Base-by-base conservation (phyloP, 345 rosid genomes). In the Rubroshorea leprosula region DNA sequence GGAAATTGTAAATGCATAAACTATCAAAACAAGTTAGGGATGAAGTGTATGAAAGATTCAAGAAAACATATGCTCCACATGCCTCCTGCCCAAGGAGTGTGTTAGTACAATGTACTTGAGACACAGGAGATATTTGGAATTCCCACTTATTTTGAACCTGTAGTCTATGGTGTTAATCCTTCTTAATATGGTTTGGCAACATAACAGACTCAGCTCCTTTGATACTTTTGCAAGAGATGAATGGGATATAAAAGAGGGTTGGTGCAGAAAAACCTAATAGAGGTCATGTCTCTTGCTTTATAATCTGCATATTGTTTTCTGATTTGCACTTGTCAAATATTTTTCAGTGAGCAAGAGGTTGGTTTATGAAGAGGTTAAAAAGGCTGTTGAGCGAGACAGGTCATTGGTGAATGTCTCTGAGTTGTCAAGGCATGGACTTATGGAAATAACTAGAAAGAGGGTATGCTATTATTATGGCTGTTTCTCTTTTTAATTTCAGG, bases 361-460 rank as follows among this genome's bases (percentile, higher is more conserved):
- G 64, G 94, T 93, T 23, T 93, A 86, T 66, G 96, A 93, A 78
- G 95, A 86, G 76, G 84, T 93, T 60, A 93, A 83, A 77, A 81
- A 76, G 71, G 91, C 94, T 65, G 96, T 93, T 54, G 95, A 81
- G 81, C 81, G 75, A 63, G 99, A 93, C 73, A 76, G 99, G 68
- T 93, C 99, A 54, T 68, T 68, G 52, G 96, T 89, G 76, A 93
- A 81, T 65, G 94, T 93, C 54, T 89, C 90, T 64, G 99, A 93
- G 75, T 71, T 93, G 63, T 93, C 99, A 47, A 89, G 79, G 72
- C 82, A 89, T 41, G 99, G 99, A 54, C 95, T 93, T 13, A 93
- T 93, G 99, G 99, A 93, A 71, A 93, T 93, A 56, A 92, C 95
- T 59, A 81, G 99, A 74, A 84, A 92, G 79, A 86, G 99, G 89